Base-by-base conservation (phyloP, 495 filamentous ascomycete species). In the Rhizodiscina lignyota region DNA sequence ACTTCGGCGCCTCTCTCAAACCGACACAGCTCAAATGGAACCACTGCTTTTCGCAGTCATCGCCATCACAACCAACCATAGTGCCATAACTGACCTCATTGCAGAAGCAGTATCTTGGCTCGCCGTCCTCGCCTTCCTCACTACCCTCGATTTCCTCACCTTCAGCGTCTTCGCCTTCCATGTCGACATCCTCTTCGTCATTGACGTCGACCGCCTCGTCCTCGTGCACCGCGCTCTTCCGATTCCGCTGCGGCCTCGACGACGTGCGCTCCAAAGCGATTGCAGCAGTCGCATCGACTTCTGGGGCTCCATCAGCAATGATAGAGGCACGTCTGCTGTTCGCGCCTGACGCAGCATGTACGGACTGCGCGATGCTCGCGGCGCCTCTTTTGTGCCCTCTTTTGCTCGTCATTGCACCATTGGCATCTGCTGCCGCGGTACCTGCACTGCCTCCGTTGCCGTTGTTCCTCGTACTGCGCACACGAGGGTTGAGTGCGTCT, bases 61-160 rank as follows among this genome's bases (percentile, higher is more conserved):
- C 80, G 30, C 77, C 81, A 50, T 97, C 89, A 44, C 89, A 97
- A n/a, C 78, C 89, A 12, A 97, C 81, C 89, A 97, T 97, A 58
- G 92, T 82, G 16, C 89, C 89, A 49, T 93, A 97, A 48, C 80
- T 89, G 21, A 94, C 74, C 40, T 77, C 70, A 43, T 94, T 81
- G 54, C 89, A 97, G 56, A 84, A 83, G 56, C 89, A 97, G 56
- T 94, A 97, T 30, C 73, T 63, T 10, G 79, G 82, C 52, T 94
- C 89, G 37, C 83, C 74, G 11, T 70, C 77, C 35, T 85, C 84
- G 11, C 70, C 71, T 20, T 83, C 83, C 4, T 67, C 74, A 16
- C 77, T 74, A 2, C 68, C 72, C 27, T 76, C 72, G 1, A 67
- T 70, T 12, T 47, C 33, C 21, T 35, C 20, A 23, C 8, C 5